These are phyloP conservation scores for Ophiostoma novo-ulmi DNA, from an alignment of 2,329 filamentous ascomycete species.

Conservation along the genomic window DNA sequence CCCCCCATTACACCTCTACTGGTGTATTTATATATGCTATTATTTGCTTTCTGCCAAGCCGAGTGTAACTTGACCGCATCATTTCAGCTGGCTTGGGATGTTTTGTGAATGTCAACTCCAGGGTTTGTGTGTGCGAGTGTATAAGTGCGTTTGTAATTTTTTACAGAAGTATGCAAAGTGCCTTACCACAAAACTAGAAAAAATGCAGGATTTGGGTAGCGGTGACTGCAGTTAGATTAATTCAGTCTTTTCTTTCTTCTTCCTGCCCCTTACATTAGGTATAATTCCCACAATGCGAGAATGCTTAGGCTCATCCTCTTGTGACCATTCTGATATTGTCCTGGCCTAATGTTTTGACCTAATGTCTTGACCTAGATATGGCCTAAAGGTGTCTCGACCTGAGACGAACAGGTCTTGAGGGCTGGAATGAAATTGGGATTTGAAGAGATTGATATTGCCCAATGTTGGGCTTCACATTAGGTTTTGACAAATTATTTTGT, in stretches of 20 bases:
- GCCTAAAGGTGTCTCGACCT: background rate
- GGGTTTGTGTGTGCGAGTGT: background rate
- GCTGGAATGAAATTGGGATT: background rate
- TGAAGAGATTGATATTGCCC: background rate
- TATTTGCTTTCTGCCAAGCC: background rate
- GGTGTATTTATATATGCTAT: background rate
- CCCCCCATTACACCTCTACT: background rate
- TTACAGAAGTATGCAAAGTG: background rate
- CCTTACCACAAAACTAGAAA: background rate
- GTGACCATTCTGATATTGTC: background rate
- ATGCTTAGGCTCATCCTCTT: background rate
- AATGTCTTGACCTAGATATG: background rate
- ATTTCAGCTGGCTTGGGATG: background rate
- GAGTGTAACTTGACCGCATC: background rate
- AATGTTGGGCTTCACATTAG: background rate
- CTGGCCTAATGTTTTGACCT: background rate
- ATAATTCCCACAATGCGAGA: background rate
- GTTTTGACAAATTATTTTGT: too few species aligned
- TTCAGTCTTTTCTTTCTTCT: background rate
- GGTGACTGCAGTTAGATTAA: background rate
- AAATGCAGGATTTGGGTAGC: constrained; percentile 2
- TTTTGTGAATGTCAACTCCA: background rate
- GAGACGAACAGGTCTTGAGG: background rate
- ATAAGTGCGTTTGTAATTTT: background rate
- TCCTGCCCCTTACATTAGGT: background rate